Percentiles rank a stretch among this genome's conserved stretches.
These are phyloP conservation scores for Colletotrichum coccodes DNA, from an alignment of 2,329 filamentous ascomycete genomes.

Conservation along the genomic window DNA sequence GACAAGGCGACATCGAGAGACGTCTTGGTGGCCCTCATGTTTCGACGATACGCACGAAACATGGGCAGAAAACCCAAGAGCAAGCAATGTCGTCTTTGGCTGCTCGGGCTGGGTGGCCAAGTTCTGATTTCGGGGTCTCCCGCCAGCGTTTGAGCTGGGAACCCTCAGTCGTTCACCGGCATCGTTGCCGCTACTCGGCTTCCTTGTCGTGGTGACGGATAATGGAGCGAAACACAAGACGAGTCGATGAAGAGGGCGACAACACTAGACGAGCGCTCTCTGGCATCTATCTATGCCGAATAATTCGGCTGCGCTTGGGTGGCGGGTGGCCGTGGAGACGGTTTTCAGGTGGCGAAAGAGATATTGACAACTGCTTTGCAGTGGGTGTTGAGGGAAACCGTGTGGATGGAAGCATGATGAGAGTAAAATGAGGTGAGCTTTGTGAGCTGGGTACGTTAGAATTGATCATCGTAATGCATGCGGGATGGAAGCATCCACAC, in stretches of 20 bases:
- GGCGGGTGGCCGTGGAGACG: not conserved
- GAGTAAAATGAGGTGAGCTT: constrained; percentile 9
- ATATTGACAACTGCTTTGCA: not conserved
- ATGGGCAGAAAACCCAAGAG: constrained; percentile 18
- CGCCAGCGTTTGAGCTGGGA: constrained; percentile 6
- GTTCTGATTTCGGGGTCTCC: not conserved
- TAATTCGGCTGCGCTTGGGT: not conserved
- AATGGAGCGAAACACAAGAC: constrained; percentile 5
- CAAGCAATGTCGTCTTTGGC: not conserved
- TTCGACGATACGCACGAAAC: constrained; percentile 30
- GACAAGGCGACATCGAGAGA: not conserved
- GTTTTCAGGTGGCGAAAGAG: not conserved
- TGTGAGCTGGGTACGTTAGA: not conserved
- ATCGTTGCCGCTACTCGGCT: constrained; percentile 14
- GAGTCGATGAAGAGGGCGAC: constrained; percentile 3
- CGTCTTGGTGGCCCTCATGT: constrained; percentile 18
- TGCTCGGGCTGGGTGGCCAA: not conserved
- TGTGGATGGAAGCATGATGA: constrained; percentile 8
- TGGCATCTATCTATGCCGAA: not conserved
- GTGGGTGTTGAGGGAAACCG: too few species aligned
- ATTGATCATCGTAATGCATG: not conserved
- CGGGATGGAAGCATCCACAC: not conserved
- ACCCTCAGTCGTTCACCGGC: not conserved
- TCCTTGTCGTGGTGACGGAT: not conserved
- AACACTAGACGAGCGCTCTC: not conserved